These are phyloP conservation scores for Dimocarpus longan DNA, from an alignment of 345 rosid species.

Conservation along the genomic window DNA sequence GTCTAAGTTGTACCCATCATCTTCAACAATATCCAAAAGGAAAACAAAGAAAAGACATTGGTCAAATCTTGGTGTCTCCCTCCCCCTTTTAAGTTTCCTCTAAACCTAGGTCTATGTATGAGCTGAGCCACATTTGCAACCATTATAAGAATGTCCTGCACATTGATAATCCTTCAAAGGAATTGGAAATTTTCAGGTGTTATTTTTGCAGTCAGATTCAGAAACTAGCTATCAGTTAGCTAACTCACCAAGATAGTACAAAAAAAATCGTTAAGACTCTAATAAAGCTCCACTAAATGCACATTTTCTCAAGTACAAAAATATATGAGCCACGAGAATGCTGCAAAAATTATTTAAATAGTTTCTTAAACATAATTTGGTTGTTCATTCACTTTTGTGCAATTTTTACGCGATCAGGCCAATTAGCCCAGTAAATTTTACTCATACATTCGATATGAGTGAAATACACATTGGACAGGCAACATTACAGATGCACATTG, in stretches of 20 bases:
- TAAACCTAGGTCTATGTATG: slow-evolving; percentile 8
- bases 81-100: slow-evolving; percentile 2
- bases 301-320: background rate
- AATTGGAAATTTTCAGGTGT: background rate
- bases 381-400: background rate
- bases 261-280: background rate
- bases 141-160: background rate
- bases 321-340: background rate
- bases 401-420: background rate
- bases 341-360: background rate
- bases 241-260: background rate
- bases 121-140: background rate
- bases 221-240: background rate
- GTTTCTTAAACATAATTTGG: background rate
- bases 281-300: background rate
- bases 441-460: background rate
- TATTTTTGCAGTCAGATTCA: background rate
- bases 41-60: background rate
- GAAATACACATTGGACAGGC: background rate
- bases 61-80: background rate
- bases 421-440: background rate
- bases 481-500: background rate
- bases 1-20: background rate
- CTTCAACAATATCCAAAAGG: background rate
- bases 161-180: background rate